Percentiles rank a stretch among this genome's conserved stretches.
These are phyloP conservation scores for Pleurotus tuber-regium DNA, from an alignment of 768 basidiomycete species.

Conservation along the genomic window DNA sequence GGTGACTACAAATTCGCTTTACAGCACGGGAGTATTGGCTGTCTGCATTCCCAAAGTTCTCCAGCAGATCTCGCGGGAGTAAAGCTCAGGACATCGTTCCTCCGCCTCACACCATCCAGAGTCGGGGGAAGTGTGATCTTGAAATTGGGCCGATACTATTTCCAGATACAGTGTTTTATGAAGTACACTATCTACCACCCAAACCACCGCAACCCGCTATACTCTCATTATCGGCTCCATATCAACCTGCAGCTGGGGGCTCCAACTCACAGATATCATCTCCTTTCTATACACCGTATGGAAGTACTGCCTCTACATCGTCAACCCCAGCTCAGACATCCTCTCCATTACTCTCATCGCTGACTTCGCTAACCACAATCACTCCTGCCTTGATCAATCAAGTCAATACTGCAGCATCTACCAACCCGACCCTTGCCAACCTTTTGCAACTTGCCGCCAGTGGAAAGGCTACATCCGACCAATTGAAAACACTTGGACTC, in stretches of 20 bases:
- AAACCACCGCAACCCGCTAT: conserved; percentile 15
- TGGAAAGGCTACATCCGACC: conserved; percentile 58
- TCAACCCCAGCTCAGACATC: conserved; percentile 22
- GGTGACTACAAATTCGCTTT: no score
- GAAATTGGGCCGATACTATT: conserved; percentile 78
- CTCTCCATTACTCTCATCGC: conserved; percentile 43
- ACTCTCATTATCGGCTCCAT: conserved; percentile 6
- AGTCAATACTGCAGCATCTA: conserved; percentile 63
- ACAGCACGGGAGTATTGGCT: conserved; percentile 75
- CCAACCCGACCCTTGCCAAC: conserved; percentile 66
- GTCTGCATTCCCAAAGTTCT: conserved; percentile 68
- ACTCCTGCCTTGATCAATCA: conserved; percentile 58
- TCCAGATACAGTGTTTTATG: conserved; percentile 63
- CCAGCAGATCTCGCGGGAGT: conserved; percentile 57
- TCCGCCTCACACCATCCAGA: conserved; percentile 65
- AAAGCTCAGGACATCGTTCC: conserved; percentile 50
- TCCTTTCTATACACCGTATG: background rate
- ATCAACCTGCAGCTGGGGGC: conserved; percentile 13
- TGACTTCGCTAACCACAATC: conserved; percentile 44
- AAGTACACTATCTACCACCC: conserved; percentile 64
- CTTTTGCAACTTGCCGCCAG: conserved; percentile 64
- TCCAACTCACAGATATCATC: conserved; percentile 18
- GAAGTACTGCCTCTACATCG: conserved; percentile 12
- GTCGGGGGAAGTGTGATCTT: conserved; percentile 66
- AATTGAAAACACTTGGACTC: conserved; percentile 66